Conservation (phyloP, 805 yeast species). For the Nakazawaea wyomingensis region DNA sequence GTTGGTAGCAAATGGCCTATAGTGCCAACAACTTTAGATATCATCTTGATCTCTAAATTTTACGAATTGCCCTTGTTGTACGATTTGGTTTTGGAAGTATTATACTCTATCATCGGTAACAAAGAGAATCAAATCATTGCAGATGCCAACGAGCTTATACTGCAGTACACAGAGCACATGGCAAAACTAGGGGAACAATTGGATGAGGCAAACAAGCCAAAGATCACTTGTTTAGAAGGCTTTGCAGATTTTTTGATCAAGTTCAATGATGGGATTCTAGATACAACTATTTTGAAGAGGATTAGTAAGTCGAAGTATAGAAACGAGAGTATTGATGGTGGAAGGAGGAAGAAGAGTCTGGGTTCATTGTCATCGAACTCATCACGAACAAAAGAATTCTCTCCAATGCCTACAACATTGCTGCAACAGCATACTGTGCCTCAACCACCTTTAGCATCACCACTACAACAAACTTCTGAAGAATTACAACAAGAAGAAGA, state of each 20-base stretch:
- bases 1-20: slow-evolving; percentile 72
- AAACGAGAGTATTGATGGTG: slow-evolving; percentile 10
- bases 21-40: slow-evolving; percentile 62
- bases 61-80: slow-evolving; percentile 67
- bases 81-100: slow-evolving; percentile 61
- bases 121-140: slow-evolving; percentile 50
- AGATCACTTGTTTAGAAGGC: slow-evolving; percentile 32
- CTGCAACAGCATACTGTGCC: neutral
- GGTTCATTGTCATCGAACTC: slow-evolving; percentile 1
- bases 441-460: neutral
- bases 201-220: slow-evolving; percentile 15
- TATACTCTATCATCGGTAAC: slow-evolving; percentile 64
- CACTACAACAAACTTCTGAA: neutral
- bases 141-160: slow-evolving; percentile 31
- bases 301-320: slow-evolving; percentile 28
- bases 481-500: slow-evolving; percentile 4
- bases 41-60: slow-evolving; percentile 55
- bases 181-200: slow-evolving; percentile 10
- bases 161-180: slow-evolving; percentile 15
- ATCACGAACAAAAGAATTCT: slow-evolving; percentile 1
- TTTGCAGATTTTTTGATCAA: slow-evolving; percentile 52
- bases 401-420: slow-evolving; percentile 2
- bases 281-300: slow-evolving; percentile 46
- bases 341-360: neutral
- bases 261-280: slow-evolving; percentile 63